A percentile compares a stretch with the other conserved stretches of the same genome.
These are phyloP conservation scores for Chlamydomonas schloesseri DNA, from an alignment of 139 green algal species.

Conservation along the genomic window DNA sequence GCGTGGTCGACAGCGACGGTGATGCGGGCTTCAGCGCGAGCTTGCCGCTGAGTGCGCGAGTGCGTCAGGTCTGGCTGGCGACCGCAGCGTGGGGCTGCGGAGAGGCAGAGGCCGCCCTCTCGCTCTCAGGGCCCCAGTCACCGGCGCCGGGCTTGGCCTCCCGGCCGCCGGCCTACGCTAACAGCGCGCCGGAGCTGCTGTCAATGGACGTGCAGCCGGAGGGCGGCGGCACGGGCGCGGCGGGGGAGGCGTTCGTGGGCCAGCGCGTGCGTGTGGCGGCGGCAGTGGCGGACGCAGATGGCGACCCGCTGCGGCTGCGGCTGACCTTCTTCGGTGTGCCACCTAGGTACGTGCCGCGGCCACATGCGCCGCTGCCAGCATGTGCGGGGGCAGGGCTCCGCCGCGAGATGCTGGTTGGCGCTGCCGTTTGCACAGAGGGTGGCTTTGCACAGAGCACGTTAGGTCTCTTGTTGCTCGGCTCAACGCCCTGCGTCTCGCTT, in stretches of 20 bases:
- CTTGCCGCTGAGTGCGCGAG: background rate
- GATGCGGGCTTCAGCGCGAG: too few relatives aligned
- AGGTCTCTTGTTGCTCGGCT: too few relatives aligned
- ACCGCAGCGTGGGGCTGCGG: slow-evolving; percentile 8
- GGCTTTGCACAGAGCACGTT: too few relatives aligned
- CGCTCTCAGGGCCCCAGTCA: background rate
- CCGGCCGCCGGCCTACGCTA: background rate
- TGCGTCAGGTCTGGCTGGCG: slow-evolving; percentile 19
- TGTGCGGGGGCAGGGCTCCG: too few relatives aligned
- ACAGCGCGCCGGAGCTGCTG: background rate
- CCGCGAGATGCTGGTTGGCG: too few relatives aligned
- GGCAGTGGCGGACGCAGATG: slow-evolving; percentile 12
- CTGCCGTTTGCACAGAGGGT: too few relatives aligned
- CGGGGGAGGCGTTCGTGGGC: slow-evolving; percentile 38
- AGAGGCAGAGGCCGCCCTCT: background rate
- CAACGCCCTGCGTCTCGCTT: too few relatives aligned
- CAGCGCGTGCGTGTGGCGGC: slow-evolving; percentile 7
- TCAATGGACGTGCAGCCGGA: background rate
- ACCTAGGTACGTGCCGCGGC: background rate
- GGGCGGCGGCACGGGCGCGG: slow-evolving; percentile 12
- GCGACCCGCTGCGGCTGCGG: slow-evolving; percentile 32
- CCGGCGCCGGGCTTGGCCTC: background rate
- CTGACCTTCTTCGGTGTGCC: slow-evolving; percentile 51
- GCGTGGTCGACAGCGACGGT: too few relatives aligned
- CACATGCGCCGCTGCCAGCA: too few relatives aligned